A percentile compares a stretch with the other conserved stretches of the same genome.
phyloP scores from a whole-genome alignment of 116 monocot species.

The Posidonia oceanica region DNA sequence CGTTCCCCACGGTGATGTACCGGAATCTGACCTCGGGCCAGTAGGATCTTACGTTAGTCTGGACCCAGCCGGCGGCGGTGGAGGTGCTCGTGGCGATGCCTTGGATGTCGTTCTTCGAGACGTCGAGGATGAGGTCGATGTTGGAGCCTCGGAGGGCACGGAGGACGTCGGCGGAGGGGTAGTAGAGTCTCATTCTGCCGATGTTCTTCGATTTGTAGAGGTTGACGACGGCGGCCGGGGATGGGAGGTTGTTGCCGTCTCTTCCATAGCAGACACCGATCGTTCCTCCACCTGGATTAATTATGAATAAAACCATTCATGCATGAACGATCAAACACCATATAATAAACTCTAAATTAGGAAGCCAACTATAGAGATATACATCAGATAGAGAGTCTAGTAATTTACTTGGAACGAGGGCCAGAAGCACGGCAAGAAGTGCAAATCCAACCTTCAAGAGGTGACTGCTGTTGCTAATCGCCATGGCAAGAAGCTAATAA shows the following conservation, averaged over 20 bases:
- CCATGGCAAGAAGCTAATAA: too few species aligned
- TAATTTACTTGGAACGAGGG: too few species aligned
- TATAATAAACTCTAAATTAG: too few species aligned
- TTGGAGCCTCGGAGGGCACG: too few species aligned
- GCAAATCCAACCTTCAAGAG: too few species aligned
- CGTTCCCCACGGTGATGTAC: conserved; percentile 59
- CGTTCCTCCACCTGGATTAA: background rate
- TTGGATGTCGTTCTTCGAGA: conserved; percentile 25
- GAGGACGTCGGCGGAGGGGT: conserved; percentile 23
- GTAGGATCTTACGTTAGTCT: conserved; percentile 26
- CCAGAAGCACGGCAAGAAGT: too few species aligned
- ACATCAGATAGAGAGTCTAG: too few species aligned
- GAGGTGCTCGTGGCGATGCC: conserved; percentile 14
- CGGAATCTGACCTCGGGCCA: conserved; percentile 23
- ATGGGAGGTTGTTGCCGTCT: conserved; percentile 47
- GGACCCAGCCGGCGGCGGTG: conserved; percentile 41
- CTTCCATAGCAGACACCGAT: conserved; percentile 54
- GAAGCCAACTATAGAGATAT: too few species aligned
- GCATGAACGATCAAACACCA: too few species aligned
- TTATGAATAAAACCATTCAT: too few species aligned
- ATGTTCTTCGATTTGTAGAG: conserved; percentile 37
- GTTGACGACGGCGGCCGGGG: conserved; percentile 19
- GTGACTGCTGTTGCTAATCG: too few species aligned
- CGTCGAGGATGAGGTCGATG: conserved; percentile 35
- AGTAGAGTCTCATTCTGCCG: conserved; percentile 35